These are phyloP conservation scores for Leccinellum rugosiceps DNA, from an alignment of 768 basidiomycete species.

Conservation along the genomic window DNA sequence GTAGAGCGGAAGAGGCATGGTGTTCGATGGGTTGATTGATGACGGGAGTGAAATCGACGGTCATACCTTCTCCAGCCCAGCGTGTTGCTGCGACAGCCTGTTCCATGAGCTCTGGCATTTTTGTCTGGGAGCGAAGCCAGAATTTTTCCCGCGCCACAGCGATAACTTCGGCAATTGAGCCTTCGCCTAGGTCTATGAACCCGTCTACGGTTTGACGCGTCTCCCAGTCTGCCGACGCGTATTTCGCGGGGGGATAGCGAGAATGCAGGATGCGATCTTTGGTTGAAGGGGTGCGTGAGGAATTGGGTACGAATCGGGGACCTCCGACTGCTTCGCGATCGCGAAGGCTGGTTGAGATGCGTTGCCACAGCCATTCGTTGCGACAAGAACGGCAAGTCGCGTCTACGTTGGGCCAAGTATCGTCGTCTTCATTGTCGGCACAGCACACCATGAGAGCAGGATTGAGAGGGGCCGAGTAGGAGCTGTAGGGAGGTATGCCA, in stretches of 20 bases:
- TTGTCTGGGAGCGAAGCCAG: conserved; percentile 66
- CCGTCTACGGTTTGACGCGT: conserved; percentile 62
- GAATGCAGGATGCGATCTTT: conserved; percentile 17
- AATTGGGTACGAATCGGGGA: conserved; percentile 26
- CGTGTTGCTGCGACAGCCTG: conserved; percentile 64
- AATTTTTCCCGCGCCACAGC: conserved; percentile 62
- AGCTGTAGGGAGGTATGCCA: conserved; percentile 24
- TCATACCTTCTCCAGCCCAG: conserved; percentile 38
- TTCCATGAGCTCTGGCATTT: conserved; percentile 60
- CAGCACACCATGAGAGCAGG: conserved; percentile 42
- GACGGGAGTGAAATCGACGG: conserved; percentile 25
- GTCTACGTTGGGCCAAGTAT: conserved; percentile 60
- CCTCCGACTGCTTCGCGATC: conserved; percentile 63
- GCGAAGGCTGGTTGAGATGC: conserved; percentile 42
- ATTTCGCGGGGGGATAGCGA: conserved; percentile 27
- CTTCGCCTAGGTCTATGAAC: conserved; percentile 75
- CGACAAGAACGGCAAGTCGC: conserved; percentile 70
- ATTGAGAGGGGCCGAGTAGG: conserved; percentile 22
- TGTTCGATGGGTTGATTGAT: conserved; percentile 8
- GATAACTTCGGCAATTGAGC: conserved; percentile 59
- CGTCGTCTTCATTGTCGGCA: conserved; percentile 70
- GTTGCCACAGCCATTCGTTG: conserved; percentile 61
- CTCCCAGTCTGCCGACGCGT: conserved; percentile 55
- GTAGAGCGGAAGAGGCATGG: neutral
- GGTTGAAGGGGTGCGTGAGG: conserved; percentile 11